These are phyloP conservation scores for Vaccinium myrtillus DNA, from an alignment of 148 eudicot genomes.

Conservation along the genomic window DNA sequence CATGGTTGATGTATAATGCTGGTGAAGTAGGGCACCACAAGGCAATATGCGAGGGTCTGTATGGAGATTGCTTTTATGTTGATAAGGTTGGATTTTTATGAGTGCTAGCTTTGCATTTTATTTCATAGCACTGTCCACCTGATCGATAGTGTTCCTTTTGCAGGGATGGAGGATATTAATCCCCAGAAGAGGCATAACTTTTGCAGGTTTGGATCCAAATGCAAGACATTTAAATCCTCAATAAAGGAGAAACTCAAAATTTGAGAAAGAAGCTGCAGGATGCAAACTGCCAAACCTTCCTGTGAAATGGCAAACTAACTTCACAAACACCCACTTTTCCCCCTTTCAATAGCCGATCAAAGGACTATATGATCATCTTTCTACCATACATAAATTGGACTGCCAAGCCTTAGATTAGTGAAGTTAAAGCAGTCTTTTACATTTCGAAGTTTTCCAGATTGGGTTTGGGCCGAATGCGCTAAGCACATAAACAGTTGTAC, in stretches of 20 bases:
- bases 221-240: neutral
- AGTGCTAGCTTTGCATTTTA: no score
- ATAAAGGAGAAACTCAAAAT: neutral
- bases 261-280: neutral
- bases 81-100: no score
- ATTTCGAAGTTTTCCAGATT: neutral
- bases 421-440: neutral
- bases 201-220: neutral
- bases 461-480: neutral
- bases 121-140: no score
- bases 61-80: no score
- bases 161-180: no score
- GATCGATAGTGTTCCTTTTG: no score
- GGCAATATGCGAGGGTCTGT: no score
- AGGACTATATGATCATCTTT: neutral
- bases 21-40: no score
- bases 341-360: neutral
- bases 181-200: no score
- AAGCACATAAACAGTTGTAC: neutral
- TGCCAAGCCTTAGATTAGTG: neutral
- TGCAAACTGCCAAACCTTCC: neutral
- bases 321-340: neutral
- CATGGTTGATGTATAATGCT: no score
- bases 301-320: neutral
- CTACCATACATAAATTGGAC: neutral